These are phyloP conservation scores for Phytophthora rubi DNA, from an alignment of 352 stramenopile species.

Conservation along the genomic window DNA sequence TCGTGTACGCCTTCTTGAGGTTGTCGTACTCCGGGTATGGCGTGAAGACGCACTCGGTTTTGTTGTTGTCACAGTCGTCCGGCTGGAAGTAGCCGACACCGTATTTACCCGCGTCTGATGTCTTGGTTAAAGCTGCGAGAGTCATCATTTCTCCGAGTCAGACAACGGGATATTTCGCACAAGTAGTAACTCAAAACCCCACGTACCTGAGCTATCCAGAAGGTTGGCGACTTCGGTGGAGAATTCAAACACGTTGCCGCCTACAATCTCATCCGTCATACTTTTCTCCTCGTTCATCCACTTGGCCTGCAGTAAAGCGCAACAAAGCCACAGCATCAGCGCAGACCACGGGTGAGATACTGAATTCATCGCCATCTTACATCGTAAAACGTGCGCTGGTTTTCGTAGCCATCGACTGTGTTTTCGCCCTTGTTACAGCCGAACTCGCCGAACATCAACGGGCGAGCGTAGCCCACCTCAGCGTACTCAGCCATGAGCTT, in stretches of 20 bases:
- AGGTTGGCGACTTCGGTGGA: slow-evolving; percentile 67
- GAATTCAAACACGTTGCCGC: slow-evolving; percentile 83
- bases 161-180: background rate
- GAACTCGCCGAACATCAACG: slow-evolving; percentile 81
- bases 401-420: slow-evolving; percentile 72
- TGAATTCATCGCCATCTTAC: slow-evolving; percentile 20
- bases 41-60: slow-evolving; percentile 52
- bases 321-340: background rate
- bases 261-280: slow-evolving; percentile 70
- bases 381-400: slow-evolving; percentile 68
- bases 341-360: background rate
- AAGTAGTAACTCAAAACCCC: background rate
- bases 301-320: slow-evolving; percentile 36
- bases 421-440: slow-evolving; percentile 73
- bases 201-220: slow-evolving; percentile 37
- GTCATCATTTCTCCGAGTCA: background rate
- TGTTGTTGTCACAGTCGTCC: slow-evolving; percentile 63
- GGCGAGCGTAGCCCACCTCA: slow-evolving; percentile 49
- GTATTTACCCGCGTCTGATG: slow-evolving; percentile 56
- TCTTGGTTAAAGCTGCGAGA: slow-evolving; percentile 48
- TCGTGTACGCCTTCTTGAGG: slow-evolving; percentile 61
- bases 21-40: slow-evolving; percentile 68
- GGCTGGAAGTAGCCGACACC: slow-evolving; percentile 71
- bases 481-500: slow-evolving; percentile 71
- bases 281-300: slow-evolving; percentile 81